Percentiles rank a stretch among this genome's conserved stretches.
phyloP scores from a whole-genome alignment of 2,329 filamentous ascomycete species.

The Albophoma yamanashiensis region DNA sequence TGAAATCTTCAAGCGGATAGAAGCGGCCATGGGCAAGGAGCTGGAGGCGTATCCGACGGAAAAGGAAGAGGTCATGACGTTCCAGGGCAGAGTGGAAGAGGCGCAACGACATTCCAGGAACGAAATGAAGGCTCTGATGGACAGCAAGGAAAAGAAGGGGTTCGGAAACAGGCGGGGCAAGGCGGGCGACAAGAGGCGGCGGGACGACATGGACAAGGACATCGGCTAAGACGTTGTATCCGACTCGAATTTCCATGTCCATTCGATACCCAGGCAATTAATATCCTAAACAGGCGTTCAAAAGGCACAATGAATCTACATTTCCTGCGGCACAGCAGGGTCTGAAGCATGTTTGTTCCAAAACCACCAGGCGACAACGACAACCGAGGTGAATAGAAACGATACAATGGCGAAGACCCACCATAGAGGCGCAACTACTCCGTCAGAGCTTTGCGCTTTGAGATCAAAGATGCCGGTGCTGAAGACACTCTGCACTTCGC shows the following conservation, averaged over 20 bases:
- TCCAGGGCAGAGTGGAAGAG: constrained; percentile 67
- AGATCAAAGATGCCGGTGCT: not conserved
- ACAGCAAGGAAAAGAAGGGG: constrained; percentile 51
- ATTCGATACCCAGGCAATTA: not conserved
- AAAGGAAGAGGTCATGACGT: constrained; percentile 78
- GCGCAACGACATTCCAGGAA: constrained; percentile 70
- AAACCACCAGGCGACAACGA: not conserved
- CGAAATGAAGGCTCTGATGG: constrained; percentile 72
- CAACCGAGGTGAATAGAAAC: not conserved
- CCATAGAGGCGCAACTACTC: not conserved
- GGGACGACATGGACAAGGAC: constrained; percentile 63
- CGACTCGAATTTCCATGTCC: not conserved
- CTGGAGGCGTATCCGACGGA: constrained; percentile 56
- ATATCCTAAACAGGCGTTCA: not conserved
- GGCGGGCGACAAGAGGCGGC: constrained; percentile 27
- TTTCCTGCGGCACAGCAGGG: not conserved
- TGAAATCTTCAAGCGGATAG: constrained; percentile 71
- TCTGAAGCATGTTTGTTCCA: not conserved
- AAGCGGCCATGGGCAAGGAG: constrained; percentile 71
- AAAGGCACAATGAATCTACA: not conserved
- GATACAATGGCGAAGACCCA: not conserved
- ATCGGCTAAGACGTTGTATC: constrained; percentile 42
- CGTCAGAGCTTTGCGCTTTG: not conserved
- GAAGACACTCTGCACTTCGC: not conserved
- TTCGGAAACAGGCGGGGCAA: constrained; percentile 31